A percentile compares a stretch with the other conserved stretches of the same genome.
Evolutionary conservation across 257 asterid species (phyloP).

Genomic region (Lycium barbarum): DNA sequence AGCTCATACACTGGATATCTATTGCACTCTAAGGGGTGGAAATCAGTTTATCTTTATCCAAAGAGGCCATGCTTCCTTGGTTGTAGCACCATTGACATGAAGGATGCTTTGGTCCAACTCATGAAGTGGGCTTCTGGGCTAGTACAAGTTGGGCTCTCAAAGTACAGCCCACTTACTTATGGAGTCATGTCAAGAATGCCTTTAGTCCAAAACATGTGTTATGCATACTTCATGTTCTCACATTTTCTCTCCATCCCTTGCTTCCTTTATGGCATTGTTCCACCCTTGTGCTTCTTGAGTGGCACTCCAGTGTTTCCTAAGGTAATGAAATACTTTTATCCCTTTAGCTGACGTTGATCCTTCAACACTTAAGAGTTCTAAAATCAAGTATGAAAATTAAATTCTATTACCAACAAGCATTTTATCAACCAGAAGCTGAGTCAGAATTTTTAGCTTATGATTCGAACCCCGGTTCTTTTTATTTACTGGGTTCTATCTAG

Average conservation of each 20-base stretch:
- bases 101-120: slow-evolving; percentile 63
- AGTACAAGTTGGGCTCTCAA: slow-evolving; percentile 66
- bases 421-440: neutral
- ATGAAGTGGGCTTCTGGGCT: slow-evolving; percentile 76
- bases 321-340: slow-evolving; percentile 38
- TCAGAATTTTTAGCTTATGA: neutral
- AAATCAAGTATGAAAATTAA: neutral
- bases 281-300: slow-evolving; percentile 53
- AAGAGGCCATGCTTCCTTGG: slow-evolving; percentile 67
- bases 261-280: slow-evolving; percentile 55
- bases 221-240: slow-evolving; percentile 50
- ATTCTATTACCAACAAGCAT: neutral
- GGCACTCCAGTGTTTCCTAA: slow-evolving; percentile 68
- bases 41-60: slow-evolving; percentile 63
- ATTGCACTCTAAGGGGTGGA: slow-evolving; percentile 66
- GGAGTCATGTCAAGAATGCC: slow-evolving; percentile 56
- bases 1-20: slow-evolving; percentile 69
- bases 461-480: neutral
- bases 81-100: slow-evolving; percentile 67
- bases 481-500: neutral
- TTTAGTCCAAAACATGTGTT: slow-evolving; percentile 59
- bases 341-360: neutral
- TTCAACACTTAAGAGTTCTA: neutral
- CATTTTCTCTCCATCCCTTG: slow-evolving; percentile 56
- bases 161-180: slow-evolving; percentile 58